Evolutionary conservation across 352 stramenopile genomes (phyloP).

Genomic region (Pythium grandisporangium): DNA sequence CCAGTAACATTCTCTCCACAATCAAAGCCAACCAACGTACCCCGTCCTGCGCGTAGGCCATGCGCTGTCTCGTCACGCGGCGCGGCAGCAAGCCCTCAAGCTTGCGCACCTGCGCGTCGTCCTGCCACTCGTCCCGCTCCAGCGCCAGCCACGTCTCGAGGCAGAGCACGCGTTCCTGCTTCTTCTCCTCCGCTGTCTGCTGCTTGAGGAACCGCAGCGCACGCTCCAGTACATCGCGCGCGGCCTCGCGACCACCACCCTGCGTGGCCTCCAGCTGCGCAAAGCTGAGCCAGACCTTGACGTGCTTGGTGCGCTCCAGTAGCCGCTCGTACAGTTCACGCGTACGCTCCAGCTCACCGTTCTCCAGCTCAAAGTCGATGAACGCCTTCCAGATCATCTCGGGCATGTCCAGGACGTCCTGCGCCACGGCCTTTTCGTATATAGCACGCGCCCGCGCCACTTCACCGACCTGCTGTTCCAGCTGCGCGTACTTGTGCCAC

Average conservation of each 20-base stretch:
- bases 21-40: constrained; percentile 23
- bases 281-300: constrained; percentile 95
- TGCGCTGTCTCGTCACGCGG: constrained; percentile 95
- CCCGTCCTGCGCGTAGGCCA: constrained; percentile 88
- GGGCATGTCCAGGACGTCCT: constrained; percentile 96
- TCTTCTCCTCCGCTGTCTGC: constrained; percentile 54
- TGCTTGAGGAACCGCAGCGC: constrained; percentile 91
- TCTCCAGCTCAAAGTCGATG: constrained; percentile 98
- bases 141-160: constrained; percentile 94
- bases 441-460: constrained; percentile 90
- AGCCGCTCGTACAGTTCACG: constrained; percentile 93
- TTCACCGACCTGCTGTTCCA: constrained; percentile 96
- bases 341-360: constrained; percentile 76
- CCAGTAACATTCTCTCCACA: not conserved
- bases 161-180: constrained; percentile 95
- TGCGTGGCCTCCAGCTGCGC: constrained; percentile 80
- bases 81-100: constrained; percentile 92
- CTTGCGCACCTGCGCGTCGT: constrained; percentile 67
- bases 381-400: constrained; percentile 99
- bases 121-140: constrained; percentile 77
- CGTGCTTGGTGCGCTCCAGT: constrained; percentile 95
- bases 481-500: constrained; percentile 94
- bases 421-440: constrained; percentile 94
- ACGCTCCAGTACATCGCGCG: constrained; percentile 88
- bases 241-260: constrained; percentile 50